phyloP scores from a whole-genome alignment of 2,329 filamentous ascomycete genomes.

The Bipolaris sorokiniana region DNA sequence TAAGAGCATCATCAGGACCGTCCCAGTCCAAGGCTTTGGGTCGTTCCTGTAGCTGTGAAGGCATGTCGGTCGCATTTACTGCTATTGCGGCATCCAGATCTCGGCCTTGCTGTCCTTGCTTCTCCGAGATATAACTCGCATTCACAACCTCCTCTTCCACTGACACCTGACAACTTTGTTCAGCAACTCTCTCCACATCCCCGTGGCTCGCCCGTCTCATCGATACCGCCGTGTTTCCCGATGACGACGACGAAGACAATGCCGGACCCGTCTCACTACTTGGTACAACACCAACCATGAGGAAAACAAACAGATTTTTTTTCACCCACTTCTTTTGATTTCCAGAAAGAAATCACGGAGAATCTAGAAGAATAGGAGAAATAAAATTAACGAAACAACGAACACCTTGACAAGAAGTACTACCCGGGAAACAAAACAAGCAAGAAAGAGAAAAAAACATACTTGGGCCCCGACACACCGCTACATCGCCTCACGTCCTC shows the following conservation, averaged over 20 bases:
- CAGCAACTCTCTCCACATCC: neutral
- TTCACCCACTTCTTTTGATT: too few species aligned
- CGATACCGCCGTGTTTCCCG: neutral
- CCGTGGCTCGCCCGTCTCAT: neutral
- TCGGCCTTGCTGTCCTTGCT: neutral
- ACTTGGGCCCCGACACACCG: too few species aligned
- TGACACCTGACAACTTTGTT: neutral
- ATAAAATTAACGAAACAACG: too few species aligned
- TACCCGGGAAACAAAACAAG: too few species aligned
- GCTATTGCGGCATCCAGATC: neutral
- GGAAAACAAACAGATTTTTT: too few species aligned
- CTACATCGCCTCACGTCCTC: too few species aligned
- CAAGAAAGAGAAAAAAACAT: too few species aligned
- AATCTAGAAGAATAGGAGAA: too few species aligned
- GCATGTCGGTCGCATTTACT: neutral
- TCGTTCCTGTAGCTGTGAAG: slow-evolving; percentile 5
- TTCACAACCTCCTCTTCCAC: neutral
- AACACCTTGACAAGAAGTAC: too few species aligned
- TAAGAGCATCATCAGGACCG: slow-evolving; percentile 15
- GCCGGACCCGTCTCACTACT: too few species aligned
- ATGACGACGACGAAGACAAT: neutral
- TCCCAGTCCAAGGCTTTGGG: slow-evolving; percentile 19
- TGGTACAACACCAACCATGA: neutral
- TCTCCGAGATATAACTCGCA: neutral
- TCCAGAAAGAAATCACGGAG: too few species aligned